Evolutionary conservation across 1,284 basidiomycete species (phyloP), one percentile per base, ranked within the genome.

Genomic region (Mycena citricolor): DNA sequence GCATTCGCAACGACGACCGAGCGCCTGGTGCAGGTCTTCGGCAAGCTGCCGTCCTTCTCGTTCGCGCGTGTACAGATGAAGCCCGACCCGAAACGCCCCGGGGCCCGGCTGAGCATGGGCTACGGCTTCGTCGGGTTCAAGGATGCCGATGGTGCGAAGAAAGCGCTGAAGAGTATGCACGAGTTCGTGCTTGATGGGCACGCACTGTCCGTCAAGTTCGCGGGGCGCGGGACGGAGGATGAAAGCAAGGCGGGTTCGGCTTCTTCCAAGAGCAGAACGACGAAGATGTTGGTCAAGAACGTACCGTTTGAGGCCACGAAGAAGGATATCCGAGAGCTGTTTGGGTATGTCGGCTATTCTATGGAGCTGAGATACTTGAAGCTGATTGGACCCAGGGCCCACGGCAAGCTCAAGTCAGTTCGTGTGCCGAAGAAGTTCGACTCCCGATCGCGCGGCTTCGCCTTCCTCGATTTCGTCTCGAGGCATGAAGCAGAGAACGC

Each of bases 201-300:
- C 61, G 76, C 81, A 17, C 65, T 98, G 30, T 77, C 82, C 47
- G 86, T 94, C 49, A 87, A 84, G 60, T 95, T 97, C 53, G 92
- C 95, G 1, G 88, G 90, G 19, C 77, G 94, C 5, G 93, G 93
- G 1, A 70, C 70, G 12, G 90, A 90, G 43, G 83, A 83, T 42
- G 70, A 65, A 13, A 71, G 70, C 30, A 64, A 62, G n/a, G 76
- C 34, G 65, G 73, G 51, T 55, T 65, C 51, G n/a, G 68, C 59
- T 24, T 64, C 59, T 3, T 61, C 67, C 40, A 74, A 71, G 57
- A 79, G 76, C 49, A 74, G 75, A 54, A 83, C 85, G 49, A 89
- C 90, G 52, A 94, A 94, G 77, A 83, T 98, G 73, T 79, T 98
- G 35, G 90, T 98, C 57, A 99, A 98, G 78, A 99, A 99, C 61